phyloP scores from a whole-genome alignment of 768 basidiomycete species.

The Amyloporia xantha region DNA sequence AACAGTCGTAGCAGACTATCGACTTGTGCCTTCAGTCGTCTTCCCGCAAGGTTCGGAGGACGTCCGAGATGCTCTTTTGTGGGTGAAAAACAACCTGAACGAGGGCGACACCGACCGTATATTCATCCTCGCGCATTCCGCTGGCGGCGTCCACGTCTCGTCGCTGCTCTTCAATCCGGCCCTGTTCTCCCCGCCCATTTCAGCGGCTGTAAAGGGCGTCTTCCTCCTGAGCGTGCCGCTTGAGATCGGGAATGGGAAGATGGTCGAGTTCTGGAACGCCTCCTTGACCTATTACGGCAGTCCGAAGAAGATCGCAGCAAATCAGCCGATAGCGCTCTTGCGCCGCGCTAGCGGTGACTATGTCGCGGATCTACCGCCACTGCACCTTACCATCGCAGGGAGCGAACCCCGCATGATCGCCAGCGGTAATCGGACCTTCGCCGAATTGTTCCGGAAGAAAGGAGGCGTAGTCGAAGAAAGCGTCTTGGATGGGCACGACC shows the following conservation, averaged over 20 bases:
- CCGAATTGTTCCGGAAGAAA: constrained; percentile 30
- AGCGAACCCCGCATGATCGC: constrained; percentile 43
- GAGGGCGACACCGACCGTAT: no score
- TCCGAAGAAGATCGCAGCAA: constrained; percentile 27
- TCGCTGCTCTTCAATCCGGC: constrained; percentile 35
- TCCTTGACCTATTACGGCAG: constrained; percentile 24
- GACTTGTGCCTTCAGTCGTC: constrained; percentile 47
- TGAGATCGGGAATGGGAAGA: constrained; percentile 20
- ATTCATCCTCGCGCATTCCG: no score
- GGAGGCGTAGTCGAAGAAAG: constrained; percentile 23
- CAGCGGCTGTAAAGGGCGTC: constrained; percentile 35
- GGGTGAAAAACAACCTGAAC: constrained; percentile 36
- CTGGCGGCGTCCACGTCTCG: constrained; percentile 46
- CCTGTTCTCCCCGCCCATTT: constrained; percentile 13
- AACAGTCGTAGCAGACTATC: constrained; percentile 65
- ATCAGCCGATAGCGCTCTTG: constrained; percentile 34
- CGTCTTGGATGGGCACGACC: constrained; percentile 50
- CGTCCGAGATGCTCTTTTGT: constrained; percentile 51
- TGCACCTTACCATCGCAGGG: constrained; percentile 45
- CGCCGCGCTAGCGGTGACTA: constrained; percentile 25
- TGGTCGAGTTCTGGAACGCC: not conserved
- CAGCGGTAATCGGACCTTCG: constrained; percentile 31
- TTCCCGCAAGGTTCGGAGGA: constrained; percentile 53
- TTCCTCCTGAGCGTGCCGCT: constrained; percentile 43
- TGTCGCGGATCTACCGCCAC: constrained; percentile 36